Evolutionary conservation across 306 rosid species (phyloP).

Genomic region (Lathyrus oleraceus): DNA sequence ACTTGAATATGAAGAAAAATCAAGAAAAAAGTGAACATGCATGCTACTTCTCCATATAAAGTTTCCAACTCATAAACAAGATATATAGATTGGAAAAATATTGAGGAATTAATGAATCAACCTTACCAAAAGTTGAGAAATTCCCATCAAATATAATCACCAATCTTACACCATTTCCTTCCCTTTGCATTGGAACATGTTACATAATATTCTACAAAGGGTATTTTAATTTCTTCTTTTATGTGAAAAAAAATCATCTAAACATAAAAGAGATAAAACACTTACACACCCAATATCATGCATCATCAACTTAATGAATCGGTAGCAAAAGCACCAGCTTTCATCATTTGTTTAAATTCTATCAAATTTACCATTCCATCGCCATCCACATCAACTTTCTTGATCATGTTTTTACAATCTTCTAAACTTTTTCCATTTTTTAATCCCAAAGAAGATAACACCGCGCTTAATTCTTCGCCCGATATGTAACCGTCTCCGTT

Average conservation of each 20-base stretch:
- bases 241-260: constrained; percentile 26
- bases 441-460: constrained; percentile 44
- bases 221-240: constrained; percentile 14
- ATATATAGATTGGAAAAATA: constrained; percentile 3
- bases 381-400: constrained; percentile 48
- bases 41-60: neutral
- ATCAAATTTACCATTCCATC: constrained; percentile 49
- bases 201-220: constrained; percentile 21
- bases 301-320: constrained; percentile 36
- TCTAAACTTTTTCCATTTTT: constrained; percentile 37
- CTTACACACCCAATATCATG: neutral
- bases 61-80: neutral
- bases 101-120: constrained; percentile 11
- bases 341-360: constrained; percentile 55
- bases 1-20: too few relatives aligned
- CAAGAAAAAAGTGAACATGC: neutral
- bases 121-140: constrained; percentile 17
- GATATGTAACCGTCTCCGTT: constrained; percentile 49
- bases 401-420: constrained; percentile 49
- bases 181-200: constrained; percentile 11
- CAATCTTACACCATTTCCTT: neutral
- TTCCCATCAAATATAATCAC: constrained; percentile 32
- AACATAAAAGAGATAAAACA: neutral
- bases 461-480: constrained; percentile 47
- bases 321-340: constrained; percentile 37